Conservation (phyloP, 208 protist species). For the Leptomonas pyrrhocoris region DNA sequence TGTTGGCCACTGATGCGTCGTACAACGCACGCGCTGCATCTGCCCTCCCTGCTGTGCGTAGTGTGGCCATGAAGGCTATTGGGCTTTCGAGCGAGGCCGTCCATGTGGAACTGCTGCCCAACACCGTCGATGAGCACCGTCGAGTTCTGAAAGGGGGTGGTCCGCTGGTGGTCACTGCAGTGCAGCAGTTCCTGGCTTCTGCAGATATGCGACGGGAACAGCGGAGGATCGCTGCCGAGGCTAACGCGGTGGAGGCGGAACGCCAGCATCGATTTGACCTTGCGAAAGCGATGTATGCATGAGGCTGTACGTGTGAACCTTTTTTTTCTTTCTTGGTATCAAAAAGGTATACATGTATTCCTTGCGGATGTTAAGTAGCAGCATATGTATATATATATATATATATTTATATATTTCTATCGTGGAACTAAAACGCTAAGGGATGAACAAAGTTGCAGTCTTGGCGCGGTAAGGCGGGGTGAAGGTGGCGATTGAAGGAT, state of each 20-base stretch:
- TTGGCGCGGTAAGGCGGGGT: too few species aligned
- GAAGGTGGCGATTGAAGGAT: too few species aligned
- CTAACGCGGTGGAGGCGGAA: conserved; percentile 13
- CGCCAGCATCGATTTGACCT: conserved; percentile 33
- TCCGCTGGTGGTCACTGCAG: conserved; percentile 34
- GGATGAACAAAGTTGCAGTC: too few species aligned
- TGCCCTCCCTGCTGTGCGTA: conserved; percentile 33
- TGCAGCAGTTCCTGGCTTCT: conserved; percentile 52
- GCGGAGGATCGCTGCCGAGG: conserved; percentile 26
- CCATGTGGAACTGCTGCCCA: conserved; percentile 52
- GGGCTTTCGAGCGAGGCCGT: conserved; percentile 41
- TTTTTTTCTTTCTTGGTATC: too few species aligned
- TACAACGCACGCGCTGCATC: conserved; percentile 40
- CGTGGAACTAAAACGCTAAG: too few species aligned
- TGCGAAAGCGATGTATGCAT: conserved; percentile 30
- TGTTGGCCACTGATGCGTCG: conserved; percentile 58
- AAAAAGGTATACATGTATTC: neutral
- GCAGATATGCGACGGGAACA: conserved; percentile 30
- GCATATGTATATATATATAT: neutral
- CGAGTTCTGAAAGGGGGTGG: conserved; percentile 58
- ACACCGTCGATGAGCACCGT: conserved; percentile 72
- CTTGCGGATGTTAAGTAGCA: neutral
- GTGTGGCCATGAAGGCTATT: conserved; percentile 29
- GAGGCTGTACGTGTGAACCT: neutral
- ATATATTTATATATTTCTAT: too few species aligned